These are phyloP conservation scores for Debaryomyces sp. DNA, from an alignment of 1,139 yeast genomes.

Conservation along the genomic window DNA sequence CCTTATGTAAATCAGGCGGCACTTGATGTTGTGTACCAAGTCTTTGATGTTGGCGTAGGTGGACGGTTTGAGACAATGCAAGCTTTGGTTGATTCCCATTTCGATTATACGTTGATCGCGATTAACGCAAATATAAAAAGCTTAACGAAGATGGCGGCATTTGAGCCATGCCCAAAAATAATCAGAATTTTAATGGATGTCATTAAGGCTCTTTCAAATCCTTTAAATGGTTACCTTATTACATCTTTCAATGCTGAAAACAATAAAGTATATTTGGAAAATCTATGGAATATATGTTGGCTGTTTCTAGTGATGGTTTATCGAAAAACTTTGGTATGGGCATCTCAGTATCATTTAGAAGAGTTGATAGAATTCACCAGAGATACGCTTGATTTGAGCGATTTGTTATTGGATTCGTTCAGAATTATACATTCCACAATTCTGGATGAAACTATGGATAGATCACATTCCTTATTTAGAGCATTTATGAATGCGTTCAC, in stretches of 20 bases:
- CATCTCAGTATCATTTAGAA: conserved; percentile 56
- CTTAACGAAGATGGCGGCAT: conserved; percentile 53
- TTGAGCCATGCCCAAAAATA: conserved; percentile 76
- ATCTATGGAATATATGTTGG: conserved; percentile 76
- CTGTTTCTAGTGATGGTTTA: conserved; percentile 70
- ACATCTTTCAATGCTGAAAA: conserved; percentile 14
- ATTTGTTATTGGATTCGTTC: conserved; percentile 64
- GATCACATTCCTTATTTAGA: conserved; percentile 27
- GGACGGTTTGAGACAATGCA: conserved; percentile 72
- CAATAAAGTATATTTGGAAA: conserved; percentile 12
- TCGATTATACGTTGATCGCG: conserved; percentile 48
- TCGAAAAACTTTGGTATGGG: conserved; percentile 73
- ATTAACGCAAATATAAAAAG: conserved; percentile 49
- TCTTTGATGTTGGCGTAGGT: conserved; percentile 63
- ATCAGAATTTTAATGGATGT: conserved; percentile 78
- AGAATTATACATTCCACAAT: conserved; percentile 51
- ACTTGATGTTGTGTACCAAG: conserved; percentile 71
- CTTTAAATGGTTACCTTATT: conserved; percentile 54
- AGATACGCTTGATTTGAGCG: conserved; percentile 81
- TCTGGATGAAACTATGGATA: conserved; percentile 14
- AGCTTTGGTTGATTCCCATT: conserved; percentile 48
- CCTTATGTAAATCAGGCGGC: conserved; percentile 68
- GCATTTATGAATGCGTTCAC: conserved; percentile 54
- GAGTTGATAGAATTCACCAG: conserved; percentile 79
- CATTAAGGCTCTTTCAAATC: conserved; percentile 62